Conservation (phyloP, 306 rosid species). For the Datisca glomerata region DNA sequence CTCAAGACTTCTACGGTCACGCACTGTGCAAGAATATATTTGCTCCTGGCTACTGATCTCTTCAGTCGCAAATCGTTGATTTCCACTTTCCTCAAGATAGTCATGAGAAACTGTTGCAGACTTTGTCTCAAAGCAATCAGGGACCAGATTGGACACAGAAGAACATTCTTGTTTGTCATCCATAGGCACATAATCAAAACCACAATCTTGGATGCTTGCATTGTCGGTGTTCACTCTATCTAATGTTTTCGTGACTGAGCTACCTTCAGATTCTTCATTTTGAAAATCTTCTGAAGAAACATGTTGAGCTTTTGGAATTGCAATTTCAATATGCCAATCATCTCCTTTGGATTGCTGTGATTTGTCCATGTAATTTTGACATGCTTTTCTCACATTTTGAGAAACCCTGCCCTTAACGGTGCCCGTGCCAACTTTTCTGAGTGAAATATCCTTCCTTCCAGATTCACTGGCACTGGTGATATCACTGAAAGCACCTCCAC, state of each 20-base stretch:
- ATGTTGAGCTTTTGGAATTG: conserved; percentile 39
- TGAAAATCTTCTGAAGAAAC: conserved; percentile 24
- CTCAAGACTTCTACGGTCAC: conserved; percentile 47
- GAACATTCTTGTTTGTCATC: conserved; percentile 78
- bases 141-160: conserved; percentile 45
- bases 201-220: conserved; percentile 43
- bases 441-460: conserved; percentile 33
- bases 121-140: conserved; percentile 38
- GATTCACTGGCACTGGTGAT: conserved; percentile 44
- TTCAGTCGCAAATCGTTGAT: conserved; percentile 27
- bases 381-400: conserved; percentile 34
- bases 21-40: conserved; percentile 26
- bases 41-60: conserved; percentile 30
- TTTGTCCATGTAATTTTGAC: conserved; percentile 35
- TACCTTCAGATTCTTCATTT: conserved; percentile 68
- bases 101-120: conserved; percentile 36
- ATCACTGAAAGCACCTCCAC: conserved; percentile 51
- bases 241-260: conserved; percentile 59
- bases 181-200: conserved; percentile 53
- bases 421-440: conserved; percentile 27
- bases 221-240: conserved; percentile 50
- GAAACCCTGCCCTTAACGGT: conserved; percentile 37
- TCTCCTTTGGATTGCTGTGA: conserved; percentile 32
- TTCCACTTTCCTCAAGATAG: conserved; percentile 35
- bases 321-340: conserved; percentile 73